Evolutionary conservation across 495 filamentous ascomycete genomes (phyloP).

Genomic region (Daldinia decipiens): DNA sequence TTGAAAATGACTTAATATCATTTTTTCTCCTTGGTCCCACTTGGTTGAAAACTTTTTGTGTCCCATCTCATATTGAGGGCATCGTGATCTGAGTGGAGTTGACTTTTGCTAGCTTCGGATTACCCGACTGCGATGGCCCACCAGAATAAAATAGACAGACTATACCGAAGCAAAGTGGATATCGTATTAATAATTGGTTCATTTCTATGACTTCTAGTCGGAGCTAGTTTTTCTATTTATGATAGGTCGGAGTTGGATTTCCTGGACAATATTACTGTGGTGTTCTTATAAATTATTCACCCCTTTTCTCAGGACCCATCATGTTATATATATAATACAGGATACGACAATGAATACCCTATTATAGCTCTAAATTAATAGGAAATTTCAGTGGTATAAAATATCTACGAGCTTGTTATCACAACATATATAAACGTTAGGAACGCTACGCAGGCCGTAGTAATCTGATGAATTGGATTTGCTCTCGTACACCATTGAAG

Average conservation of each 20-base stretch:
- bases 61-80: slow-evolving; percentile 6
- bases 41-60: neutral
- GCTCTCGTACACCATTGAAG: neutral
- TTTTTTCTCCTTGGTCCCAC: neutral
- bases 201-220: neutral
- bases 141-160: neutral
- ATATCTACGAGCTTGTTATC: no score
- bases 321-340: neutral
- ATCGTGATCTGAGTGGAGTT: slow-evolving; percentile 26
- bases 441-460: neutral
- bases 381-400: no score
- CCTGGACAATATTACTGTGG: no score
- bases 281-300: no score
- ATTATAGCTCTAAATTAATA: neutral
- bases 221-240: neutral
- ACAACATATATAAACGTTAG: neutral
- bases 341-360: neutral
- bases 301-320: no score
- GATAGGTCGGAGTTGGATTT: neutral
- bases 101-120: slow-evolving; percentile 3
- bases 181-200: slow-evolving; percentile 6
- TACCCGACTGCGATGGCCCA: neutral
- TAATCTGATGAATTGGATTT: neutral
- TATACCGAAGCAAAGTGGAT: neutral
- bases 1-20: neutral